Percentiles rank a stretch among this genome's conserved stretches.
Conservation (phyloP, 768 basidiomycete genomes). For the Suillus placidus region DNA sequence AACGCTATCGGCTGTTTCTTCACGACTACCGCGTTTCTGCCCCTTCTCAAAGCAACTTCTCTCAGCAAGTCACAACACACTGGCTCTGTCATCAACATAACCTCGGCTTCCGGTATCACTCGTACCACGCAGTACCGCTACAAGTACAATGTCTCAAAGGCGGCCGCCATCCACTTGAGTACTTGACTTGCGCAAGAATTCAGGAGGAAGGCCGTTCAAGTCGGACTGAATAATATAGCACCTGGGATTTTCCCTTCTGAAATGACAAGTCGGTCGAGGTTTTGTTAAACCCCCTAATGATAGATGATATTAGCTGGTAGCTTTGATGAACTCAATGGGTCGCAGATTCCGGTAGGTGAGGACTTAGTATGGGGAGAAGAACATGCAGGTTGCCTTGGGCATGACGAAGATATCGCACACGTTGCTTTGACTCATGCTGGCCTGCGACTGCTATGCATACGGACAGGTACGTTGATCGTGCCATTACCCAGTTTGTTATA, state of each 20-base stretch:
- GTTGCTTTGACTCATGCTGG: constrained; percentile 30
- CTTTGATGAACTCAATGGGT: constrained; percentile 38
- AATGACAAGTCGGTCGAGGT: constrained; percentile 27
- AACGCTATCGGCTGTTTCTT: constrained; percentile 43
- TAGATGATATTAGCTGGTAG: neutral
- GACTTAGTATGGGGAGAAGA: constrained; percentile 33
- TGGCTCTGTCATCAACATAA: constrained; percentile 44
- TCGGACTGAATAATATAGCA: constrained; percentile 40
- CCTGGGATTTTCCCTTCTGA: constrained; percentile 41
- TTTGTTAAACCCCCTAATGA: no score
- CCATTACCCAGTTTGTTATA: neutral
- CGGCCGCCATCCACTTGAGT: constrained; percentile 38
- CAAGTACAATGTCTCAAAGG: constrained; percentile 48
- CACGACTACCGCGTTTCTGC: constrained; percentile 47
- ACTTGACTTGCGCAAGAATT: constrained; percentile 41
- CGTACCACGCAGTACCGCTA: constrained; percentile 45
- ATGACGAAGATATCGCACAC: constrained; percentile 40
- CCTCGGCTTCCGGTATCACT: constrained; percentile 46
- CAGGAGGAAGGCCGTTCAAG: constrained; percentile 27
- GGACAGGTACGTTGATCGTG: constrained; percentile 32
- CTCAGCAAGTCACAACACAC: constrained; percentile 30
- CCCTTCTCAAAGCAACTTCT: constrained; percentile 42
- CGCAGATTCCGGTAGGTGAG: constrained; percentile 28
- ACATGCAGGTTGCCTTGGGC: constrained; percentile 37
- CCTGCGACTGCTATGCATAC: constrained; percentile 37